Evolutionary conservation across 2,329 filamentous ascomycete species (phyloP).

Genomic region (Colletotrichum melonis): DNA sequence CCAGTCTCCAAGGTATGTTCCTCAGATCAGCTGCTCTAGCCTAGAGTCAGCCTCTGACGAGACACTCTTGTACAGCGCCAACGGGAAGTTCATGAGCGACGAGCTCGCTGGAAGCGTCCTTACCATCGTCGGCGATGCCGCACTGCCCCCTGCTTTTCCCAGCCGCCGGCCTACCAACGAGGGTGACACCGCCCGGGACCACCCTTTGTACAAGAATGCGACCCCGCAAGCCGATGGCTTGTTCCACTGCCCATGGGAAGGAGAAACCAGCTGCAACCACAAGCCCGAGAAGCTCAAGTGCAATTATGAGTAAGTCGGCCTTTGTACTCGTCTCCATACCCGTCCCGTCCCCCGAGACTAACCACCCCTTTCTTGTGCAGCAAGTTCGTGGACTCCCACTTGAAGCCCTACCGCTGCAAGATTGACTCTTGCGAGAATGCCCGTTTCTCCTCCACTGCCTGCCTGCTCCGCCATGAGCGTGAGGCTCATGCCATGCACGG

Average conservation of each 20-base stretch:
- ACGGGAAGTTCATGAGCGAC: constrained; percentile 46
- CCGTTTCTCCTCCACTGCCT: constrained; percentile 94
- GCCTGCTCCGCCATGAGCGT: constrained; percentile 92
- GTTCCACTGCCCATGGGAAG: constrained; percentile 93
- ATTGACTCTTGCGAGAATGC: constrained; percentile 83
- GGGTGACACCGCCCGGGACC: constrained; percentile 70
- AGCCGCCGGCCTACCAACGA: constrained; percentile 62
- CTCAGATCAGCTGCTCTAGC: constrained; percentile 35
- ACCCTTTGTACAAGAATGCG: constrained; percentile 78
- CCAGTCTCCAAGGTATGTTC: constrained; percentile 66
- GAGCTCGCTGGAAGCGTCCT: constrained; percentile 35
- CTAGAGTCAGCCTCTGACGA: constrained; percentile 44
- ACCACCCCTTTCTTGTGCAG: constrained; percentile 57
- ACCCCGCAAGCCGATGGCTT: constrained; percentile 77
- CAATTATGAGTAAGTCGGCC: constrained; percentile 89
- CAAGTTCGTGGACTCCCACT: constrained; percentile 96
- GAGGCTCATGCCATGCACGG: constrained; percentile 97
- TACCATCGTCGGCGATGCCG: constrained; percentile 50
- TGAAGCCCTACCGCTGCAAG: constrained; percentile 98
- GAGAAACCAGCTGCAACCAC: constrained; percentile 80
- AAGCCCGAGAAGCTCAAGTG: constrained; percentile 97
- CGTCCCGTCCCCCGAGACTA: constrained; percentile 35
- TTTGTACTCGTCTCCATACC: background rate
- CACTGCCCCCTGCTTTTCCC: constrained; percentile 53
- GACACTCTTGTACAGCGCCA: constrained; percentile 46